Base-by-base conservation (phyloP, 768 basidiomycete species). In the Tephrocybe sp. region DNA sequence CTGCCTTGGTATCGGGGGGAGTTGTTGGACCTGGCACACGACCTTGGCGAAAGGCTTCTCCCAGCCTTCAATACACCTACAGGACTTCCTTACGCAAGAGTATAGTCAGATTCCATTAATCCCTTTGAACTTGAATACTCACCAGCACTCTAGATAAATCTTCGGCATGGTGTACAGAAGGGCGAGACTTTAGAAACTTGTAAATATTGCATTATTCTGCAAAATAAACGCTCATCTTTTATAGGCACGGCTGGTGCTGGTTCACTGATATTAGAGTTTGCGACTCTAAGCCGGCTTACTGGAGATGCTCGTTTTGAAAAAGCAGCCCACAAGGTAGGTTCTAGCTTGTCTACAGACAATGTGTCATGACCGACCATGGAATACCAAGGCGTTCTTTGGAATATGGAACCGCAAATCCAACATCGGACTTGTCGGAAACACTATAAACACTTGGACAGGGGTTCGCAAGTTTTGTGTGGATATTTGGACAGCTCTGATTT, bases 31-130 rank as follows among this genome's bases (percentile, higher is more conserved):
- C 67, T 98, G 66, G 95, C 97, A 2, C 68, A 84, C 55, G 95
- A 98, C 67, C 80, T 99, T 2, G 97, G 92, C 2, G 70, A 81
- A 49, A 77, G 97, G 42, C 65, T 99, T 34, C 68, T 97, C 9
- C 94, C 94, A 3, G 97, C 97, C 2, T 99, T 98, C 66, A 69
- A 83, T 2, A 95, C 94, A 1, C 83, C 88, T 1, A 98, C 94
- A 0, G 94, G 94, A 8, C 70, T 99, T 36, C 97, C 97, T 7
- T 93, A 82, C 62, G 93, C 97, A 45, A 81, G 97, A 68, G 90
- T 94, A 69, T 54, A 37, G 64, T 50, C 33, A 49, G 37, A 3
- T 16, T 42, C 45, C 39, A 39, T 50, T 33, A 21, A n/a, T n/a
- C n/a, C 42, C 16, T 30, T 19, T 25, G 50, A 13, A 38, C n/a